Conservation (phyloP, 2,329 filamentous ascomycete genomes). For the Colletotrichum lini region DNA sequence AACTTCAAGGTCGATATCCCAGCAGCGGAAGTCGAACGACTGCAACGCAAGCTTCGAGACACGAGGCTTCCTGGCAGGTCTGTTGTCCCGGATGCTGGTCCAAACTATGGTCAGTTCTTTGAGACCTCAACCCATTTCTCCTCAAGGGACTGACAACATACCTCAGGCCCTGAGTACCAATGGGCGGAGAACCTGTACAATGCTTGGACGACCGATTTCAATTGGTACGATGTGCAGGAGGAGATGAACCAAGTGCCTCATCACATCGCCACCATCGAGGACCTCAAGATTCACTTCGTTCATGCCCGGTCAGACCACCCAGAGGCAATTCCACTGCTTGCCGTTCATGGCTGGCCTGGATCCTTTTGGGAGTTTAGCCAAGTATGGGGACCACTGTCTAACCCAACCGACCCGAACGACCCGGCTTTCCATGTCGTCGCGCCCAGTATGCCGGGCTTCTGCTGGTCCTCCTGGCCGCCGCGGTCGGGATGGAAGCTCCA, state of each 20-base stretch:
- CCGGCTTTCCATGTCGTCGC: conserved; percentile 54
- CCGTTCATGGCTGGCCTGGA: conserved; percentile 62
- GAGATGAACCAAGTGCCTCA: conserved; percentile 39
- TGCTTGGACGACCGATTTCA: conserved; percentile 34
- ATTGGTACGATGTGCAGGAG: conserved; percentile 42
- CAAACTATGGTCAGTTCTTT: conserved; percentile 9
- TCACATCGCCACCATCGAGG: conserved; percentile 43
- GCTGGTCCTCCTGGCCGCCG: conserved; percentile 51
- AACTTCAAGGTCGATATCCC: conserved; percentile 19
- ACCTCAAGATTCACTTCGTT: conserved; percentile 47
- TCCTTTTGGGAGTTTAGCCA: conserved; percentile 60
- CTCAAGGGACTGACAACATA: not conserved
- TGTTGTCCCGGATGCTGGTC: not conserved
- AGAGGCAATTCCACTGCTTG: conserved; percentile 56
- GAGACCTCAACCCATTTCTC: not conserved
- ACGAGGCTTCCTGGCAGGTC: not conserved
- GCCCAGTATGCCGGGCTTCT: conserved; percentile 57
- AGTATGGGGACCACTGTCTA: conserved; percentile 53
- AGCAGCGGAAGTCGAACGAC: conserved; percentile 1
- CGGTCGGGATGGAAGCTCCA: conserved; percentile 52
- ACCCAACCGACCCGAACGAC: conserved; percentile 39
- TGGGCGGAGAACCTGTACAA: conserved; percentile 41
- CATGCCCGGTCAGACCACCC: conserved; percentile 42
- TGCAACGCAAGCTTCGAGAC: conserved; percentile 13
- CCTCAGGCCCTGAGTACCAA: not conserved